Conservation (phyloP, 495 filamentous ascomycete species). For the Neurospora intermedia region DNA sequence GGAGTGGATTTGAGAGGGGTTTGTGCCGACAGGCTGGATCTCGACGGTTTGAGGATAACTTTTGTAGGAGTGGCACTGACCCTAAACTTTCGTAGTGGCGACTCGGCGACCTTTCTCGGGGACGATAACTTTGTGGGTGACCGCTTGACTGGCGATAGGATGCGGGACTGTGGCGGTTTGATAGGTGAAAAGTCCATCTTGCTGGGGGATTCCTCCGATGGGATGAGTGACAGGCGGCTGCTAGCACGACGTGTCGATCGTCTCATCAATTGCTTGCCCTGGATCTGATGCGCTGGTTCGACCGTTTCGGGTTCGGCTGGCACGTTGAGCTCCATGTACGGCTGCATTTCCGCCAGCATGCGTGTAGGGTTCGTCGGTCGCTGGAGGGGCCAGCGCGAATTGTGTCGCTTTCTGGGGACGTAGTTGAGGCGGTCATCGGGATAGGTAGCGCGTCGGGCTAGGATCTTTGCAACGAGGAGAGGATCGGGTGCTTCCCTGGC, state of each 20-base stretch:
- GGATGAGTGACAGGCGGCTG: conserved; percentile 18
- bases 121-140: conserved; percentile 3
- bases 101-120: conserved; percentile 17
- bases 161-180: conserved; percentile 1
- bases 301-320: conserved; percentile 4
- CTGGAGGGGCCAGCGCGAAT: conserved; percentile 22
- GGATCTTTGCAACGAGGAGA: background rate
- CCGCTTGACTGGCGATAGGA: conserved; percentile 14
- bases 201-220: conserved; percentile 13
- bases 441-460: conserved; percentile 10
- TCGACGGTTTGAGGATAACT: conserved; percentile 19
- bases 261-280: conserved; percentile 13
- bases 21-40: conserved; percentile 2
- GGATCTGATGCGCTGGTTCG: conserved; percentile 8
- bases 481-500: background rate
- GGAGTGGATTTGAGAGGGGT: conserved; percentile 16
- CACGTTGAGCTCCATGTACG: conserved; percentile 11
- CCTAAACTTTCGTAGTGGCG: conserved; percentile 15
- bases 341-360: conserved; percentile 16
- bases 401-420: conserved; percentile 26
- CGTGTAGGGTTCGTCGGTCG: conserved; percentile 6
- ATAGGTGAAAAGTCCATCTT: conserved; percentile 15
- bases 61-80: conserved; percentile 18
- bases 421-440: conserved; percentile 11
- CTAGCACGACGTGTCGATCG: conserved; percentile 18